Base-by-base conservation (phyloP, 2,329 filamentous ascomycete species). In the Elsinoe fawcettii region DNA sequence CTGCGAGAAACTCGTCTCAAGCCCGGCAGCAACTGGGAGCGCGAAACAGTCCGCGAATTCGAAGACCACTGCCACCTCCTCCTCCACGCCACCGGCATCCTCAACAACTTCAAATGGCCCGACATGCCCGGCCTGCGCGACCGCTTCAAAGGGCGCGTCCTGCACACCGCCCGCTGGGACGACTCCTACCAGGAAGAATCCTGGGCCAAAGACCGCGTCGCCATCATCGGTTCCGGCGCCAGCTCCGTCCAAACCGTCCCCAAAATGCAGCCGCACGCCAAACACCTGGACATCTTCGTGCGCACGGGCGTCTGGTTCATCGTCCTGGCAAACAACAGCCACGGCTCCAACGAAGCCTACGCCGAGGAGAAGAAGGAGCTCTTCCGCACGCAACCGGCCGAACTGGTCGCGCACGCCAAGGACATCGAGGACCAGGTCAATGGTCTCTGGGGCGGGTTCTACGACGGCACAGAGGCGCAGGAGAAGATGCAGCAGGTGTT, bases 391-490 rank as follows among this genome's bases (percentile, higher is more conserved):
- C 68, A 78, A 37, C 72, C 74, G 0, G 67, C 68, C 41, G 66
- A 69, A 23, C 59, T 77, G 7, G 69, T 75, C 0, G 70, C 71
- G 2, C 73, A 77, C 51, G 72, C 74, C 9, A 77, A 76, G 58
- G 68, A 70, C 55, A 74, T 76, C 56, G 75, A 77, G 60, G 67
- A 71, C 55, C 70, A 76, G 59, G 65, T 80, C 34, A 80, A 79
- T 60, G 72, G 72, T 1, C 54, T 76, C 0, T 80, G 75, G 75
- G 71, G 69, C 7, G 57, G 66, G 1, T 79, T 80, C 60, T 78
- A 77, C 62, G 65, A 67, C 1, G 72, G 67, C 3, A 71, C 70
- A 4, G 67, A 73, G 57, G 65, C 56, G 6, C 78, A 80, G 59
- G 69, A 69, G 11, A 60, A 60, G 14, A 70, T 66, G 1, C 70